Percentiles rank a stretch among this genome's conserved stretches.
Evolutionary conservation across 352 stramenopile species (phyloP).

Genomic region (Phytopythium cucurbitacearum): DNA sequence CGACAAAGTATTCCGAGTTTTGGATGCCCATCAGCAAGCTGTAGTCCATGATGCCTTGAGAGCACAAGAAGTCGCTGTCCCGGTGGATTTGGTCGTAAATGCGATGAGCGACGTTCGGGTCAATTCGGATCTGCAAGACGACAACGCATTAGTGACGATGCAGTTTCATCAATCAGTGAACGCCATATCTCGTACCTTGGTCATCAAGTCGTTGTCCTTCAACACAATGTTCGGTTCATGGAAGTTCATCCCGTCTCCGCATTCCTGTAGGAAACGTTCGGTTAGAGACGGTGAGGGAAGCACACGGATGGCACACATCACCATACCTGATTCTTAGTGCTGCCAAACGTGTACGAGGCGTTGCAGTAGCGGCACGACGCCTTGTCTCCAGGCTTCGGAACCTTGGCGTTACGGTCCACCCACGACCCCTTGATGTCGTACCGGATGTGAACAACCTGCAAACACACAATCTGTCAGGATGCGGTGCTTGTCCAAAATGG

Average conservation of each 20-base stretch:
- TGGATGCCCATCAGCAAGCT: constrained; percentile 89
- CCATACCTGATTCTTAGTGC: constrained; percentile 58
- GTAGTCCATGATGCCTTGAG: constrained; percentile 92
- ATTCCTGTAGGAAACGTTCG: constrained; percentile 29
- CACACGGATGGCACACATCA: constrained; percentile 1
- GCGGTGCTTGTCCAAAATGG: neutral
- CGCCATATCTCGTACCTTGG: constrained; percentile 39
- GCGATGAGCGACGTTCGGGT: constrained; percentile 63
- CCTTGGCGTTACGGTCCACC: constrained; percentile 84
- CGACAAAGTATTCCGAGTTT: constrained; percentile 86
- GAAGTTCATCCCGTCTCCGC: constrained; percentile 81
- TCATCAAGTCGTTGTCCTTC: constrained; percentile 89
- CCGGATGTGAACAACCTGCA: constrained; percentile 65
- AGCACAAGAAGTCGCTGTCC: constrained; percentile 86
- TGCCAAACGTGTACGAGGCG: constrained; percentile 84
- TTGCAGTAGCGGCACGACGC: constrained; percentile 86
- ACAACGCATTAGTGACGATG: neutral
- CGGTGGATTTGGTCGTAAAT: constrained; percentile 88
- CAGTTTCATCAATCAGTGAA: neutral
- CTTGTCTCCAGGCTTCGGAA: constrained; percentile 74
- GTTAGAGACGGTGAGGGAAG: neutral
- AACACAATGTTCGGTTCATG: constrained; percentile 87
- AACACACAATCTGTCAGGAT: neutral
- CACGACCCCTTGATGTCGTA: constrained; percentile 93
- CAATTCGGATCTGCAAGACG: constrained; percentile 61